phyloP scores from a whole-genome alignment of 768 basidiomycete species.

The Lactarius quietus region DNA sequence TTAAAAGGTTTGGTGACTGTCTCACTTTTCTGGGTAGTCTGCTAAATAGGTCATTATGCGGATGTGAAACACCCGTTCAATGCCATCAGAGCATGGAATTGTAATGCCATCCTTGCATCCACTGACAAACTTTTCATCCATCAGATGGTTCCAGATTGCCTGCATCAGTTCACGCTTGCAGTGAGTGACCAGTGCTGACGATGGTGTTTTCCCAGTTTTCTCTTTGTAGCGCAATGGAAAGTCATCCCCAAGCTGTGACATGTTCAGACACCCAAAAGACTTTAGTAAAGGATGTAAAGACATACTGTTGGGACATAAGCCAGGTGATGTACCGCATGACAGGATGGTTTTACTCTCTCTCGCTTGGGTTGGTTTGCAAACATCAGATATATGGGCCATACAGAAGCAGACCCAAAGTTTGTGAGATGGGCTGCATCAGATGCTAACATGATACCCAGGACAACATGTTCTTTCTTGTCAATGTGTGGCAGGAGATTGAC shows the following conservation, averaged over 20 bases:
- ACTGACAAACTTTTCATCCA: conserved; percentile 27
- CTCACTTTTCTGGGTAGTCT: conserved; percentile 32
- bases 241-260: background rate
- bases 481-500: background rate
- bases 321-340: background rate
- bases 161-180: conserved; percentile 31
- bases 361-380: background rate
- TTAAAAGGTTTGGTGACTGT: no score
- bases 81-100: conserved; percentile 26
- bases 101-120: conserved; percentile 13
- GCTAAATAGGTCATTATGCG: conserved; percentile 29
- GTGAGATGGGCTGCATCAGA: background rate
- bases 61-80: conserved; percentile 26
- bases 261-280: background rate
- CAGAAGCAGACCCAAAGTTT: background rate
- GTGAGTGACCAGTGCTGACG: conserved; percentile 10
- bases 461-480: background rate
- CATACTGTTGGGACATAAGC: background rate
- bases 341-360: background rate
- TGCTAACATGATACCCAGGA: background rate
- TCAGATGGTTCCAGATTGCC: conserved; percentile 22
- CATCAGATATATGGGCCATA: background rate
- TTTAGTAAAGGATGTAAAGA: background rate
- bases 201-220: background rate
- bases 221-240: background rate